Evolutionary conservation across 495 filamentous ascomycete species (phyloP), one percentile per base, ranked within the genome.

Genomic region (Trichoderma asperelloides): DNA sequence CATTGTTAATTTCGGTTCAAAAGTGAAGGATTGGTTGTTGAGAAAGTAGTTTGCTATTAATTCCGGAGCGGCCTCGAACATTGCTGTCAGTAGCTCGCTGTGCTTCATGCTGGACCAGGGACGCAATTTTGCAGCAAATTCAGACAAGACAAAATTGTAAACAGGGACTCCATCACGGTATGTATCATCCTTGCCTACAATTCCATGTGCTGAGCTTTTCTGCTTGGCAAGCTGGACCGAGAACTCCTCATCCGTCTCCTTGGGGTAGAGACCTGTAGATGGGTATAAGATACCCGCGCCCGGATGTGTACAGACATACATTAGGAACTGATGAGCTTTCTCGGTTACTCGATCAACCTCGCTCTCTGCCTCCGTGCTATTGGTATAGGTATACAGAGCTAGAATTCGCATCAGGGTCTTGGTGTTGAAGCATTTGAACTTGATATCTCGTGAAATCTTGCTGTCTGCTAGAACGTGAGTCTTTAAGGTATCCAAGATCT

Each of bases 1-100:
- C 0, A 91, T 83, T 1, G 92, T 92, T 12, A 93, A 81, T 71
- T 97, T 98, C 0, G 95, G 93, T 30, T 97, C 96, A 63, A 96
- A 91, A 4, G 87, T 83, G 75, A 98, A 96, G 71, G 86, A 84
- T 51, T 87, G 88, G 74, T 89, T 92, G 72, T 84, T 87, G 63
- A 85, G 80, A 70, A 96, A 98, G 74, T 93, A 97, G 70, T 90
- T 85, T 13, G 92, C 87, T 6, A 96, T 85, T 23, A 97, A 78
- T 74, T 97, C 93, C 7, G 95, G 93, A 2, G 88, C 88, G 18
- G 85, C 83, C 71, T 84, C 84, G 75, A 97, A 96, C 43, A 96
- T 91, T 8, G 85, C 80, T 2, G 92, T 78, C 1, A 96, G 75
- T 5, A 99, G 79, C 70, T 97, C 89, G 68, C 88, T 88, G 74